Evolutionary conservation across 805 yeast genomes (phyloP).

Genomic region (Isabelozyma heimii): DNA sequence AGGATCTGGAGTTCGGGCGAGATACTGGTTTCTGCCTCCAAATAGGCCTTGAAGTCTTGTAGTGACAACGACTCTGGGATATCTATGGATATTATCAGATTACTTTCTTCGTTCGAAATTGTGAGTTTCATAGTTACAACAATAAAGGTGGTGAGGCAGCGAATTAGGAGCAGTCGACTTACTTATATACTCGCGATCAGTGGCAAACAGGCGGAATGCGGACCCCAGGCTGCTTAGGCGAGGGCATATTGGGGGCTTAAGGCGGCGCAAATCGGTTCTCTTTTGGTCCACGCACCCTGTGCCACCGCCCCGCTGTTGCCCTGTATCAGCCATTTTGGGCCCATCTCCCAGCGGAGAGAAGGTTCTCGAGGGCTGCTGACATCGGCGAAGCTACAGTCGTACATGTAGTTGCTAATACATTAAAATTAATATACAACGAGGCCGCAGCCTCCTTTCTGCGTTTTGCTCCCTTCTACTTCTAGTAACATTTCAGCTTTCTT

Average conservation of each 20-base stretch:
- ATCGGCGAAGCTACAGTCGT: not conserved
- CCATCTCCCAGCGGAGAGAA: too few relatives aligned
- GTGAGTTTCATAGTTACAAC: conserved; percentile 20
- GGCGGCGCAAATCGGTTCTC: too few relatives aligned
- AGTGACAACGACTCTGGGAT: conserved; percentile 62
- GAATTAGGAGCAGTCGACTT: not conserved
- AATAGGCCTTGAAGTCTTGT: conserved; percentile 67
- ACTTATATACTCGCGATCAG: not conserved
- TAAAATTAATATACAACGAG: not conserved
- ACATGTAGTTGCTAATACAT: not conserved
- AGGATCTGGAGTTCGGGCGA: conserved; percentile 47
- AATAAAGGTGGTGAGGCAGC: not conserved
- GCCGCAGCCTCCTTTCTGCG: too few relatives aligned
- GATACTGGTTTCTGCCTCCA: conserved; percentile 67
- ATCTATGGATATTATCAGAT: conserved; percentile 47
- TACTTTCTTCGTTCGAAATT: conserved; percentile 19
- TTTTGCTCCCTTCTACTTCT: too few relatives aligned
- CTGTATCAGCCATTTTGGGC: too few relatives aligned
- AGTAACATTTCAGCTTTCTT: too few relatives aligned
- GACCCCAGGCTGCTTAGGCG: not conserved
- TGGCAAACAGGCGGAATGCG: not conserved
- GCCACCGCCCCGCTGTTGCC: too few relatives aligned
- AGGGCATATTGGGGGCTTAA: too few relatives aligned
- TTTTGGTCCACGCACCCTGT: too few relatives aligned
- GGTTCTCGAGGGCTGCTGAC: too few relatives aligned